Evolutionary conservation across 2,329 filamentous ascomycete genomes (phyloP).

Genomic region (Paraphaeosphaeria minitans): DNA sequence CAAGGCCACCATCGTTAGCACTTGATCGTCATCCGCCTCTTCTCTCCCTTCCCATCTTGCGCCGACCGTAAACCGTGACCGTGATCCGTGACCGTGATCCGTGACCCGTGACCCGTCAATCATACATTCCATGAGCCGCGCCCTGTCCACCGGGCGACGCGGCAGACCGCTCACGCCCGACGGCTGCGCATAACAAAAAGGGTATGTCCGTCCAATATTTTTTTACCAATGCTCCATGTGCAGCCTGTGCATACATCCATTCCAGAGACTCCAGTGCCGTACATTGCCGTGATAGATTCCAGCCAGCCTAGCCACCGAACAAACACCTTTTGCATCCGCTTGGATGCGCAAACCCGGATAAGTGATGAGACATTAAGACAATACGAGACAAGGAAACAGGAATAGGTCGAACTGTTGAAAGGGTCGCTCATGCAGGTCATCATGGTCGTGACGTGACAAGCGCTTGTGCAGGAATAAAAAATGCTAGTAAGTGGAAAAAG

Average conservation of each 20-base stretch:
- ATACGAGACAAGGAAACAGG: constrained; percentile 21
- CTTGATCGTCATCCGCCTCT: constrained; percentile 19
- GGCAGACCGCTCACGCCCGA: constrained; percentile 7
- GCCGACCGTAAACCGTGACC: constrained; percentile 27
- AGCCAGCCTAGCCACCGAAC: constrained; percentile 12
- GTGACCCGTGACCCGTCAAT: constrained; percentile 34
- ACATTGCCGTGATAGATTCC: constrained; percentile 2
- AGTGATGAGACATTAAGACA: constrained; percentile 19
- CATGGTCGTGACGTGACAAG: constrained; percentile 27
- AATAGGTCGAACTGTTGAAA: constrained; percentile 14
- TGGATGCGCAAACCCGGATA: constrained; percentile 20
- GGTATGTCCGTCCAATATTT: constrained; percentile 25
- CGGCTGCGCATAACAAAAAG: constrained; percentile 32
- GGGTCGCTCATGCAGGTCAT: constrained; percentile 34
- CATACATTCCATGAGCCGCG: constrained; percentile 32
- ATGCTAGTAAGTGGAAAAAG: constrained; percentile 23
- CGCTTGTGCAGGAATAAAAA: constrained; percentile 35
- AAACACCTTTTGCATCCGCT: constrained; percentile 27
- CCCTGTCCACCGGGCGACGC: constrained; percentile 14
- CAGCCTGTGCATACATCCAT: constrained; percentile 16
- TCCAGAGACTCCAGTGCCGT: constrained; percentile 5
- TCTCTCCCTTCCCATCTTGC: constrained; percentile 8
- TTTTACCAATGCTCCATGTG: constrained; percentile 41
- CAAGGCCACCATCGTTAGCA: constrained; percentile 39
- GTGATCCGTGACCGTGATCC: constrained; percentile 31